phyloP scores from a whole-genome alignment of 2,329 filamentous ascomycete genomes.

The Sclerotinia spermophila region DNA sequence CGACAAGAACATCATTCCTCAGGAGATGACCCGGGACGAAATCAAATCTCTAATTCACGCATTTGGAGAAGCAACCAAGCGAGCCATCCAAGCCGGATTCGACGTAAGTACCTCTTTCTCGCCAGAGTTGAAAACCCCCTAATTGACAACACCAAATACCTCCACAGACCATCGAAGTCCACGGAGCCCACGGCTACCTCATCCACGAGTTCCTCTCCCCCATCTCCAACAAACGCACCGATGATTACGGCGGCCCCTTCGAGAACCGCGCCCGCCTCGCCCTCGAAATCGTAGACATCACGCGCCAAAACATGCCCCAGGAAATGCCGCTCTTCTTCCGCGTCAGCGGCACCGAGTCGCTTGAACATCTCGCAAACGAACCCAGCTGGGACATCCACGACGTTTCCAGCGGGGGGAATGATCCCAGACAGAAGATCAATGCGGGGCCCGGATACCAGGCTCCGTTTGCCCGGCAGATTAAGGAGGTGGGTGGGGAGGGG shows the following conservation, averaged over 20 bases:
- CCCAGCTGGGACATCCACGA: neutral
- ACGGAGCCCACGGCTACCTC: neutral
- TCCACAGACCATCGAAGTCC: neutral
- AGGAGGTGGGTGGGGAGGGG: neutral
- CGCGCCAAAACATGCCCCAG: neutral
- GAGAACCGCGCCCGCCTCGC: neutral
- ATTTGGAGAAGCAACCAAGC: neutral
- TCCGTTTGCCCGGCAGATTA: neutral
- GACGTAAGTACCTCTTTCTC: neutral
- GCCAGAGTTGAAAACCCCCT: fast-evolving
- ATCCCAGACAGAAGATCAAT: neutral
- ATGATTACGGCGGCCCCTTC: neutral
- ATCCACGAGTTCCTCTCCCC: neutral
- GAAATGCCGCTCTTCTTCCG: neutral
- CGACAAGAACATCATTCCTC: neutral
- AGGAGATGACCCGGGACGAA: neutral
- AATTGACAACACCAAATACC: neutral
- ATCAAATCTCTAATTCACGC: neutral
- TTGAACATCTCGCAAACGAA: neutral
- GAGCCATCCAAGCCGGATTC: neutral
- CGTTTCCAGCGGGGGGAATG: neutral
- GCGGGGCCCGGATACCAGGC: neutral
- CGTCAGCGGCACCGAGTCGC: neutral
- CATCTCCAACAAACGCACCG: neutral
- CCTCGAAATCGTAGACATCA: neutral